Base-by-base conservation (phyloP, 1,284 basidiomycete species). In the Moniliophthora roreri region DNA sequence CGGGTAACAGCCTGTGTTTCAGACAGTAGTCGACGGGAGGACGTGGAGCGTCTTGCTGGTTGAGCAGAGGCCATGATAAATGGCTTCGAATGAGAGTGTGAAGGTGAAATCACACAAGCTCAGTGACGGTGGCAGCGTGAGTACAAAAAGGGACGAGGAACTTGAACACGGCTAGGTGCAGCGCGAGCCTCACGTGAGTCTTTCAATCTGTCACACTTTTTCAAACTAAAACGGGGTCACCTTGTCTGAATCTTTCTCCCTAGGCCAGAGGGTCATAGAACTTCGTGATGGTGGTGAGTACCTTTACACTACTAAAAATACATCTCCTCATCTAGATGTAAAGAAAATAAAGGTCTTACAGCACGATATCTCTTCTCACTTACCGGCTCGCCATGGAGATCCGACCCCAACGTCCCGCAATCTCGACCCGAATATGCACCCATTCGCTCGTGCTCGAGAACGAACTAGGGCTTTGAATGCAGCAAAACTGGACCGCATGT, bases 401-500 rank as follows among this genome's bases (percentile, higher is more conserved):
- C 89, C 91, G 4, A 90, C 89, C 0, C 96, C 95, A 0, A 83
- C 87, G 1, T 92, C 91, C 11, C 82, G 95, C 51, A 99, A 99
- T 69, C 84, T 99, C 39, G 88, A 98, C 65, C 95, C 96, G 0
- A 77, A 93, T 18, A 84, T 95, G 70, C 96, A 99, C 66, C 97
- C 96, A 0, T 98, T 99, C 68, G 80, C 93, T 3, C 87, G 91
- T 42, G 90, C 94, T 11, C 77, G 97, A 56, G 96, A 99, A 74
- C 93, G 97, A 49, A 95, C 88, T 18, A 85, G 97, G 54, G 97
- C 97, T 1, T 70, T 99, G 46, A 97, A 95, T 56, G 96, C 96
- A 0, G 91, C 90, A 20, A 99, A 99, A 75, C 89, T 99, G 76
- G 95, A 98, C 55, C 79, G 93, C 50, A 93, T 99, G 75, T 98